Evolutionary conservation across 805 yeast species (phyloP).

Genomic region (Monosporozyma yasuniensis): DNA sequence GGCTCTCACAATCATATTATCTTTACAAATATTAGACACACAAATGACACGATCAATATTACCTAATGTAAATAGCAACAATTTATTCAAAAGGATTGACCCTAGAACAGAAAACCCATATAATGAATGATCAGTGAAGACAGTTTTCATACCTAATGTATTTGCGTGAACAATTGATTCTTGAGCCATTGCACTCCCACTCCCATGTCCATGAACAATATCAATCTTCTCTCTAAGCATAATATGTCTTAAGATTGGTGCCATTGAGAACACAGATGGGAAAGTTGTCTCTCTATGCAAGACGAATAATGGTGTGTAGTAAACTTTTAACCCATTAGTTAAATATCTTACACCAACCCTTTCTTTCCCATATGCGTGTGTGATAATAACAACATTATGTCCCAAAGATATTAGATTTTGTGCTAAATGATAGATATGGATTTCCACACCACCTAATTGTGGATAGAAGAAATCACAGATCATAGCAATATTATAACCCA

Average conservation of each 20-base stretch:
- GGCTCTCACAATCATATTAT: slow-evolving; percentile 85
- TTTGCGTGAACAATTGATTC: slow-evolving; percentile 89
- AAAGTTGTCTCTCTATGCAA: slow-evolving; percentile 77
- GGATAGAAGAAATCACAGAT: slow-evolving; percentile 96
- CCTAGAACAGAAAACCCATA: slow-evolving; percentile 88
- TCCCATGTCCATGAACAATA: slow-evolving; percentile 92
- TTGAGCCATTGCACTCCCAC: slow-evolving; percentile 75
- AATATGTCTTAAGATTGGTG: slow-evolving; percentile 79
- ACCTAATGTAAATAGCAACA: slow-evolving; percentile 70
- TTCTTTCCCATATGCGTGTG: slow-evolving; percentile 73
- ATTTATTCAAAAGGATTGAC: slow-evolving; percentile 77
- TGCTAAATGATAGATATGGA: slow-evolving; percentile 86
- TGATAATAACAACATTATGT: slow-evolving; percentile 75
- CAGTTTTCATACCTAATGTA: slow-evolving; percentile 86
- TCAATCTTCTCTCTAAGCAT: slow-evolving; percentile 78
- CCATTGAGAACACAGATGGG: slow-evolving; percentile 82
- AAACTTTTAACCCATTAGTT: slow-evolving; percentile 87
- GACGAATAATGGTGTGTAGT: slow-evolving; percentile 76
- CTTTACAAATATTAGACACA: slow-evolving; percentile 94
- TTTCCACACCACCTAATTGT: slow-evolving; percentile 96
- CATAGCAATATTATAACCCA: slow-evolving; percentile 36
- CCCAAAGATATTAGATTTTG: slow-evolving; percentile 73
- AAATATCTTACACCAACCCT: slow-evolving; percentile 75
- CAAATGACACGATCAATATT: slow-evolving; percentile 92
- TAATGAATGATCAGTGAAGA: slow-evolving; percentile 90